Conservation (phyloP, 2,329 filamentous ascomycete species). For the Scytalidium lignicola region DNA sequence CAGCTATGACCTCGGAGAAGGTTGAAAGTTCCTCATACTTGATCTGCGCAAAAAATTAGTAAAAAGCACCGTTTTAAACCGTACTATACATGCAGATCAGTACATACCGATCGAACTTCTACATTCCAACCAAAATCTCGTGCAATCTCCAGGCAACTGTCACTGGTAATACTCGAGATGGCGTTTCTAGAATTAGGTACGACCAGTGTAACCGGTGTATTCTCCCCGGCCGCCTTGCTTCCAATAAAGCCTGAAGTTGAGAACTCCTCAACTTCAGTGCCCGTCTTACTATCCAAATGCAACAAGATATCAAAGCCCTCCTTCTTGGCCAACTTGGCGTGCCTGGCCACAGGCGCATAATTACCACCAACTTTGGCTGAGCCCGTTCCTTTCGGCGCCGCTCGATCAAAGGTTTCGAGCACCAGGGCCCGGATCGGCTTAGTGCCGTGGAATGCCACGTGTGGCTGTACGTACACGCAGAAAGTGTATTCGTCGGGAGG, state of each 20-base stretch:
- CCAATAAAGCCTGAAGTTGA: constrained; percentile 64
- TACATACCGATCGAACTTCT: no score
- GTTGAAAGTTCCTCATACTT: no score
- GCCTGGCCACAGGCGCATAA: constrained; percentile 61
- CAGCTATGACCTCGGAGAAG: no score
- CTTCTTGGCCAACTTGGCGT: constrained; percentile 54
- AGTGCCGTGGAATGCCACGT: constrained; percentile 60
- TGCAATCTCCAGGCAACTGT: no score
- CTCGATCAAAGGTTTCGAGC: constrained; percentile 64
- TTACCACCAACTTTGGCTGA: constrained; percentile 65
- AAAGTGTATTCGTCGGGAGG: constrained; percentile 64
- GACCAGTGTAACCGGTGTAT: no score
- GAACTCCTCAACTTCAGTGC: constrained; percentile 63
- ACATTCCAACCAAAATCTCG: no score
- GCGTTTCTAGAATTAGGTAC: no score
- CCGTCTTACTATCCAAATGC: constrained; percentile 61
- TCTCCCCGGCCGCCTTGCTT: constrained; percentile 35
- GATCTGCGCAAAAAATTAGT: no score
- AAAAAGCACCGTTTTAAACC: no score
- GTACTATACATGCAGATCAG: no score
- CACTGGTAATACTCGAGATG: no score
- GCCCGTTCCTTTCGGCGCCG: constrained; percentile 61
- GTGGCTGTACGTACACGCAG: constrained; percentile 56
- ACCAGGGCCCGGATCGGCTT: constrained; percentile 60
- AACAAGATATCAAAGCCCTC: constrained; percentile 63